Evolutionary conservation across 2,329 filamentous ascomycete species (phyloP).

Genomic region (Gliomastix tumulicola): DNA sequence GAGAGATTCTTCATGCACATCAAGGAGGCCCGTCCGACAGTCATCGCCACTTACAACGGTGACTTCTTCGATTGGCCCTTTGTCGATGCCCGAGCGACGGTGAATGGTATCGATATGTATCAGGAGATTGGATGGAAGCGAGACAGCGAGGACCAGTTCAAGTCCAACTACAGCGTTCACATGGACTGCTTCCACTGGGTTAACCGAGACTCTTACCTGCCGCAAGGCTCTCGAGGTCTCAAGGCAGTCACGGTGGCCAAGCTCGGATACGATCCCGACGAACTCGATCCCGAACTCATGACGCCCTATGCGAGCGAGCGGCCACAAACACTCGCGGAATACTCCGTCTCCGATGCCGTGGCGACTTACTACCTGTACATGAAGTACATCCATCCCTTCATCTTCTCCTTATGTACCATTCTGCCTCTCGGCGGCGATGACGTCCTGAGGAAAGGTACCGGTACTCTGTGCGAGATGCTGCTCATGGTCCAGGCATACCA

Average conservation of each 20-base stretch:
- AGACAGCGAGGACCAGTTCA: constrained; percentile 92
- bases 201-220: constrained; percentile 95
- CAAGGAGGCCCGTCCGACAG: constrained; percentile 88
- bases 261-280: constrained; percentile 95
- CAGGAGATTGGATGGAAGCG: constrained; percentile 95
- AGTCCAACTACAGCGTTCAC: constrained; percentile 91
- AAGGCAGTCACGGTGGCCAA: constrained; percentile 98
- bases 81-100: constrained; percentile 85
- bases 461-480: constrained; percentile 98
- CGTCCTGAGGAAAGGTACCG: constrained; percentile 88
- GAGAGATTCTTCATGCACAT: constrained; percentile 94
- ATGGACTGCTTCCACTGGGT: constrained; percentile 99
- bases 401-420: constrained; percentile 97
- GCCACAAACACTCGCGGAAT: constrained; percentile 91
- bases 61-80: constrained; percentile 99
- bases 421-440: constrained; percentile 90
- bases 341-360: constrained; percentile 97
- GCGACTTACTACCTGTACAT: constrained; percentile 99
- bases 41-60: constrained; percentile 99
- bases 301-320: constrained; percentile 83
- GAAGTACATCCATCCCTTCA: constrained; percentile 99
- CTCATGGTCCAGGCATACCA: constrained; percentile 98
- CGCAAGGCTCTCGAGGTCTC: constrained; percentile 91
- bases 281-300: constrained; percentile 96
- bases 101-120: constrained; percentile 98